Conservation (phyloP, 106 monocot genomes). For the Gastrodia elata region DNA sequence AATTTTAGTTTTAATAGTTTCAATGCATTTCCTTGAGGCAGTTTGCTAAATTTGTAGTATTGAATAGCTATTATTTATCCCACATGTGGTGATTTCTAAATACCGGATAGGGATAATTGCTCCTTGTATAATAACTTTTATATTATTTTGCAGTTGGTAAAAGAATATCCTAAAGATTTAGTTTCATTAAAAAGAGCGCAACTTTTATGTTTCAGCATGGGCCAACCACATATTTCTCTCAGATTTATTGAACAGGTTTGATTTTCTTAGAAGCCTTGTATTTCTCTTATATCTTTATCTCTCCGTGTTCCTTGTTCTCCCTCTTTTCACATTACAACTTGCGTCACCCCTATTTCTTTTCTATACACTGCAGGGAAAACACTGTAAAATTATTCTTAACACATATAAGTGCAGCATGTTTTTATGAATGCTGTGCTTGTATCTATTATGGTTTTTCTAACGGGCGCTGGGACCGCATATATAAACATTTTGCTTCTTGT, state of each 20-base stretch:
- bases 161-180: constrained; percentile 69
- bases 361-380: too few species aligned
- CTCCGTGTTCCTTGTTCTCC: too few species aligned
- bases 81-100: neutral
- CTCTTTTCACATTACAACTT: too few species aligned
- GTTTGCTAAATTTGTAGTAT: too few species aligned
- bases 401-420: neutral
- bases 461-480: too few species aligned
- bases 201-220: constrained; percentile 68
- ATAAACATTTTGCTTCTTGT: neutral
- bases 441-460: neutral
- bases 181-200: constrained; percentile 58
- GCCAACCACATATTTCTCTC: constrained; percentile 61
- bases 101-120: neutral
- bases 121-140: neutral
- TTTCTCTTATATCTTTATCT: too few species aligned
- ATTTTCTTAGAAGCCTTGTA: neutral
- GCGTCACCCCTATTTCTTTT: too few species aligned
- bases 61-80: too few species aligned
- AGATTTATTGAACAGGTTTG: constrained; percentile 57
- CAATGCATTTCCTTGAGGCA: too few species aligned
- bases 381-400: neutral
- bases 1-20: too few species aligned
- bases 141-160: constrained; percentile 39
- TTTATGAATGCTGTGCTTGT: constrained; percentile 2